Percentiles rank a stretch among this genome's conserved stretches.
These are phyloP conservation scores for Penicillium sp. DNA, from an alignment of 2,329 filamentous ascomycete species.

Conservation along the genomic window DNA sequence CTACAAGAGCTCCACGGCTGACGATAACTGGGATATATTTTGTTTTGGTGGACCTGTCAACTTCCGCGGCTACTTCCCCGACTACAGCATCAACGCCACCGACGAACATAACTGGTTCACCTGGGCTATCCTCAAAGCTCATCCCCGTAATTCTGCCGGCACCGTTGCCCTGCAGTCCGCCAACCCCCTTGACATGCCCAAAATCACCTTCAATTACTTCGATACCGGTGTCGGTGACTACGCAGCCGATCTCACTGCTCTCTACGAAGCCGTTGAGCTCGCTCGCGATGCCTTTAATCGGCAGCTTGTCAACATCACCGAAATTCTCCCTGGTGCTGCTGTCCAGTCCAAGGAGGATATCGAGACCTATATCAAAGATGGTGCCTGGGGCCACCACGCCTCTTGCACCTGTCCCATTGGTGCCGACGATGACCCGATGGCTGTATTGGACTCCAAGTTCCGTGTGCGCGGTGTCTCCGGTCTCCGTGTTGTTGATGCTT, in stretches of 20 bases:
- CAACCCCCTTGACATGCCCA: slow-evolving; percentile 63
- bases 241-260: background rate
- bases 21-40: slow-evolving; percentile 54
- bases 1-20: slow-evolving; percentile 35
- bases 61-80: slow-evolving; percentile 54
- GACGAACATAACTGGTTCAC: slow-evolving; percentile 42
- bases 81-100: slow-evolving; percentile 44
- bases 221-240: slow-evolving; percentile 33
- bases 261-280: background rate
- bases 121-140: slow-evolving; percentile 58
- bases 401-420: slow-evolving; percentile 59
- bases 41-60: slow-evolving; percentile 56
- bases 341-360: background rate
- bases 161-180: slow-evolving; percentile 60
- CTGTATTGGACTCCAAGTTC: slow-evolving; percentile 59
- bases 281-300: slow-evolving; percentile 15
- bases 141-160: slow-evolving; percentile 63
- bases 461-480: slow-evolving; percentile 57
- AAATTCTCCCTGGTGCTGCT: background rate
- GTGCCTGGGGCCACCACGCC: slow-evolving; percentile 30
- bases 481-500: slow-evolving; percentile 64
- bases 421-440: slow-evolving; percentile 52
- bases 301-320: background rate
- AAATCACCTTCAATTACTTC: slow-evolving; percentile 63
- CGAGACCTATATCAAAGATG: background rate